Evolutionary conservation across 2,329 filamentous ascomycete genomes (phyloP), one percentile per base, ranked within the genome.

Genomic region (Arthrobotrys sphaeroides): DNA sequence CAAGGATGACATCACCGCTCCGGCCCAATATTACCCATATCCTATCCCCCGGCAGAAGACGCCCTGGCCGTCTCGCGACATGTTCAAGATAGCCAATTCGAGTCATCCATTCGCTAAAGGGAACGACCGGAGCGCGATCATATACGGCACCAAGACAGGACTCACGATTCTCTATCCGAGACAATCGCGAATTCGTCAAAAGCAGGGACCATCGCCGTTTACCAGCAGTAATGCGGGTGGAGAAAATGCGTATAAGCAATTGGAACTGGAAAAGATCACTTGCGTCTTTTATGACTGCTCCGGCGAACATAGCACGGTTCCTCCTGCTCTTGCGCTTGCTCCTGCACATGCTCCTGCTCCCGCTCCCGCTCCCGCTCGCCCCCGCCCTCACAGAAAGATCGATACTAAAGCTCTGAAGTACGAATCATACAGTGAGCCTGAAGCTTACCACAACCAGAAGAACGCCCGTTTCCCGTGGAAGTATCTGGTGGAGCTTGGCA

Each of bases 391-490:
- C 1, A 33, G n/a, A 5, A 20, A 47, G 33, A 43, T 26, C 1
- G 5, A 47, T 1, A 2, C 16, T 18, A 55, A 55, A 5, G 1
- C 51, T 16, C 20, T 20, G 2, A 55, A 53, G 20, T 64, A 64
- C 28, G 69, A 66, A 61, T 66, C 60, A 6, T 33, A 66, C 38
- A 73, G 61, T 24, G 60, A 73, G 33, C 31, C 69, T 2, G 60
- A 73, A n/a, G 60, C 43, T 20, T 18, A n/a, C 20, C 6, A 26
- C n/a, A 28, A 7, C 20, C 45, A 38, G 33, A 40, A 22, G 5
- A 73, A 73, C 16, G 60, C 43, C 18, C 42, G 69, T 13, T 73
- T 73, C n/a, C 69, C 69, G 5, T 73, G 69, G 60, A 66, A 60
- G 18, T 73, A 66, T 22, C 53, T 45, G 16, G 40, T 73, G 12